Evolutionary conservation across 108 stramenopile species (phyloP), one percentile per base, ranked within the genome.

Genomic region (Cyclotella kingstonii): DNA sequence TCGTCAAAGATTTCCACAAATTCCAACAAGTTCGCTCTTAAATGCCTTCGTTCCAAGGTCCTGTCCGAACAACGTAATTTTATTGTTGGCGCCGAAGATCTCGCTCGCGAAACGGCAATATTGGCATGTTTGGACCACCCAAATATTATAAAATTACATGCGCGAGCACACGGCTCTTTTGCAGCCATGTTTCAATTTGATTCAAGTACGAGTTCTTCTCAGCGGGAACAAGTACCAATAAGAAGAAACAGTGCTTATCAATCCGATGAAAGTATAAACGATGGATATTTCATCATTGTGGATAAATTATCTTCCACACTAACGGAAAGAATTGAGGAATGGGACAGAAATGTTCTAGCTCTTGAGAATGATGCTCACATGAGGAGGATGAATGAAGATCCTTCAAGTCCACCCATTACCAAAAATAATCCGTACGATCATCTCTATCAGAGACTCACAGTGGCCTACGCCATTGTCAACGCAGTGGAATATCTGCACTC

Each of bases 91-190:
- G 79, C 64, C 12, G 78, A 79, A 33, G 84, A 85, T 57, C 46
- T 85, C 42, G 85, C 85, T 1, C 48, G 63, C 8, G 88, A 90
- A 73, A 79, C 79, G 1, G 71, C 83, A 47, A 73, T 90, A 1
- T 59, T 90, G 6, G 31, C 77, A 6, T 43, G 59, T 5, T 56
- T 90, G 34, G 48, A 70, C 3, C 88, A 90, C 57, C 85, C 85
- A 2, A 80, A 90, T 42, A 79, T 90, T 18, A 66, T 84, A 0
- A 82, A 68, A 12, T 35, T 90, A 15, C 38, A 82, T 17, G 88
- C 79, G 0, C 76, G 54, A 14, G n/a, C n/a, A n/a, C n/a, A n/a
- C n/a, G n/a, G n/a, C n/a, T n/a, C n/a, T n/a, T n/a, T n/a, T n/a
- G n/a, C n/a, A n/a, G n/a, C n/a, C n/a, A n/a, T n/a, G n/a, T n/a